Evolutionary conservation across 805 yeast genomes (phyloP), one percentile per base, ranked within the genome.

Genomic region (Hanseniaspora vineae): DNA sequence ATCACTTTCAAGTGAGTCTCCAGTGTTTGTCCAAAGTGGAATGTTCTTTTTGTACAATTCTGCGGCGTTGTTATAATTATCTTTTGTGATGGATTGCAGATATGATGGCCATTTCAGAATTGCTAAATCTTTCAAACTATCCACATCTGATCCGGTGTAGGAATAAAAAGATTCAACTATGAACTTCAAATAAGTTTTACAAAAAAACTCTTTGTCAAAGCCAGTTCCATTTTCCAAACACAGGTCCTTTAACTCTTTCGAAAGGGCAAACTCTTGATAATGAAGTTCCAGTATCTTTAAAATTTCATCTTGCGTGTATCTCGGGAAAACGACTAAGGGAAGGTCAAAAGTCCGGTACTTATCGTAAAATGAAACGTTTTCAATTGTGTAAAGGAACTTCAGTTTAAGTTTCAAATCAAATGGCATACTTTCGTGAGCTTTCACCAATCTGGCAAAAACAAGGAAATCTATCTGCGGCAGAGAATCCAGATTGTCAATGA

Each of bases 381-480:
- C 55, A 2, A 62, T 52, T 1, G 56, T 51, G 44, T 55, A 58
- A 5, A 63, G 52, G 14, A 58, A 51, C 44, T 55, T 60, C 31
- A 62, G 48, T 32, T 60, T 48, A 13, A 59, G 45, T 31, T 55
- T 56, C 13, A 50, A 46, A 14, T 49, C 37, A n/a, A 44, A 11
- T 10, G 55, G 51, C 20, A 62, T 37, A 15, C 54, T 44, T 51
- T 61, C 65, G 46, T 56, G 55, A 17, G 62, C 39, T 44, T 57
- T 58, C 1, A 62, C 39, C 40, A 60, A 54, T 35, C 56, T 59
- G 19, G 55, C 51, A 15, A 60, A 50, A 12, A 61, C 48, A 14
- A 56, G 56, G 3, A 59, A 59, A 47, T 63, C 65, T 10, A 63
- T 43, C 48, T 63, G 65, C 42, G 58, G 60, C n/a, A 62, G 49